A percentile compares a stretch with the other conserved stretches of the same genome.
These are phyloP conservation scores for Lentinula raphanica DNA, from an alignment of 768 basidiomycete species.

Conservation along the genomic window DNA sequence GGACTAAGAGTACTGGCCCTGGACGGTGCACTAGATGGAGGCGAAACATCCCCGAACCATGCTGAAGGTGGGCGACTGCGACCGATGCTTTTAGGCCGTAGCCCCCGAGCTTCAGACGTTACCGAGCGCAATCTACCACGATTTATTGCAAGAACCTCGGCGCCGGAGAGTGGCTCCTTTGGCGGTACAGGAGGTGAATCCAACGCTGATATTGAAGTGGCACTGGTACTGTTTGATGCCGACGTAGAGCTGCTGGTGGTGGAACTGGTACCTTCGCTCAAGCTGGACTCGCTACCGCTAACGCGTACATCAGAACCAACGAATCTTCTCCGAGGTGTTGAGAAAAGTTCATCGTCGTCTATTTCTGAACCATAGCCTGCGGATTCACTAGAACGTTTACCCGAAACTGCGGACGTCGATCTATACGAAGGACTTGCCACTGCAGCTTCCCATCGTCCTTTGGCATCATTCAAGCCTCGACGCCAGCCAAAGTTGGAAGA, in stretches of 20 bases:
- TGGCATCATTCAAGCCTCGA: constrained; percentile 17
- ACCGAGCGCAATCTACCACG: constrained; percentile 1
- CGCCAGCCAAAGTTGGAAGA: constrained; percentile 42
- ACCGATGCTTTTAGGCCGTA: constrained; percentile 9
- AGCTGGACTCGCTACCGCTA: constrained; percentile 1
- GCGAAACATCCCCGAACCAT: constrained; percentile 8
- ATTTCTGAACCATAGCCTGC: not conserved
- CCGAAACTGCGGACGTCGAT: not conserved
- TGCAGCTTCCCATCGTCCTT: not conserved
- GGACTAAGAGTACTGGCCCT: not conserved
- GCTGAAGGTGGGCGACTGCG: constrained; percentile 3
- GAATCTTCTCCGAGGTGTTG: not conserved
- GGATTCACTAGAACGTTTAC: not conserved
- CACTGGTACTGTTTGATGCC: constrained; percentile 4
- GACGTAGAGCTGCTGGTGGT: constrained; percentile 1
- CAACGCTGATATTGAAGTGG: not conserved
- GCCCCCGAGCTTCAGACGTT: not conserved
- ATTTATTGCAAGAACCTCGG: constrained; percentile 1
- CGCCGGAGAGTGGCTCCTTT: not conserved
- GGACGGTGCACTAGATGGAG: not conserved
- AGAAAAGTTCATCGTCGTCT: constrained; percentile 6
- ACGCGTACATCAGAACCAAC: not conserved
- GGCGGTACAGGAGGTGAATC: not conserved
- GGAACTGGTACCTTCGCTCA: not conserved
- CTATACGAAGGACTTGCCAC: not conserved